phyloP scores from a whole-genome alignment of 192 early-diverging fungal species.

The Umbelopsis vinacea region DNA sequence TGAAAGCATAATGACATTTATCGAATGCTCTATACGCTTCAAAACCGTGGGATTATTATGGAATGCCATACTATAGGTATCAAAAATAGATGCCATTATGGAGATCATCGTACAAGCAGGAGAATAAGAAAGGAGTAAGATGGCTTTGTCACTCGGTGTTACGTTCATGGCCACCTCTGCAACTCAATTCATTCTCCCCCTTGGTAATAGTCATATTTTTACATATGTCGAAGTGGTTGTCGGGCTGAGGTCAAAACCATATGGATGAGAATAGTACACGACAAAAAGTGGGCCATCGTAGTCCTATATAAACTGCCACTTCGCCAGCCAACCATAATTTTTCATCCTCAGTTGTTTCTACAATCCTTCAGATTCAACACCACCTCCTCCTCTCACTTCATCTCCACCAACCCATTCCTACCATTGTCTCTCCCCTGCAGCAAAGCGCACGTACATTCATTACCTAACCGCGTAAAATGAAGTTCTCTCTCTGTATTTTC shows the following conservation, averaged over 20 bases:
- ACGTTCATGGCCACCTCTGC: slow-evolving; percentile 4
- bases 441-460: slow-evolving; percentile 12
- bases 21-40: too few relatives aligned
- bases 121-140: slow-evolving; percentile 21
- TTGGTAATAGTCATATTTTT: not conserved
- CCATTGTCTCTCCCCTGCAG: not conserved
- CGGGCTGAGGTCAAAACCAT: not conserved
- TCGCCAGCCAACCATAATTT: not conserved
- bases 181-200: not conserved
- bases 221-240: not conserved
- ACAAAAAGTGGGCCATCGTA: not conserved
- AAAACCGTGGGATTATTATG: too few relatives aligned
- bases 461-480: slow-evolving; percentile 7
- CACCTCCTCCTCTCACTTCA: slow-evolving; percentile 2
- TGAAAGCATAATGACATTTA: not conserved
- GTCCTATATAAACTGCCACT: not conserved
- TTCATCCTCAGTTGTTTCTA: not conserved
- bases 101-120: not conserved
- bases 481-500: slow-evolving; percentile 1
- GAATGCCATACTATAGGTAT: not conserved
- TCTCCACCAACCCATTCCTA: not conserved
- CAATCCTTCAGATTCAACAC: not conserved
- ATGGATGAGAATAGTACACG: not conserved
- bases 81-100: slow-evolving; percentile 1
- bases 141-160: slow-evolving; percentile 7